Evolutionary conservation across 257 asterid genomes (phyloP).

Genomic region (Solanum rostratum): DNA sequence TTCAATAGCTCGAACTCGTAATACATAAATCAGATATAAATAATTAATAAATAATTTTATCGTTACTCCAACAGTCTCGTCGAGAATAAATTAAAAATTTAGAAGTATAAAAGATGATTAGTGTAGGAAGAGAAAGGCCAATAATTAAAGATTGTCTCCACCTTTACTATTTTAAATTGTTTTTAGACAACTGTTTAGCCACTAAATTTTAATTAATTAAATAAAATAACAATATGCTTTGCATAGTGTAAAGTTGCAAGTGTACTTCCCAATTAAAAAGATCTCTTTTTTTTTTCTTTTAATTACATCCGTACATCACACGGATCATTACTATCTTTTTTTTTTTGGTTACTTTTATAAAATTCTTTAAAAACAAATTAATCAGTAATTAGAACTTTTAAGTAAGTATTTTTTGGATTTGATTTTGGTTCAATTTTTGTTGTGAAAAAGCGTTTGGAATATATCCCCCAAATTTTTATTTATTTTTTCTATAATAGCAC

Average conservation of each 20-base stretch:
- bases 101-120: background rate
- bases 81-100: background rate
- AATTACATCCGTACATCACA: slow-evolving; percentile 22
- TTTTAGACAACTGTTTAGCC: slow-evolving; percentile 11
- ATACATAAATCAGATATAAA: background rate
- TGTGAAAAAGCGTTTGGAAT: background rate
- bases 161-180: background rate
- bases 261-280: background rate
- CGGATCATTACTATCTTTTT: background rate
- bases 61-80: background rate
- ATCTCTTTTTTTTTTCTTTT: background rate
- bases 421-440: background rate
- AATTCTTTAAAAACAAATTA: too few species aligned
- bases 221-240: slow-evolving; percentile 1
- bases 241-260: background rate
- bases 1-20: background rate
- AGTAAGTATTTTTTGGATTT: background rate
- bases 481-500: background rate
- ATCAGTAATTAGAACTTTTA: background rate
- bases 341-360: background rate
- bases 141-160: background rate
- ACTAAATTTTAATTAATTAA: slow-evolving; percentile 5
- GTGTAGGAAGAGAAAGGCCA: background rate
- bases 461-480: background rate
- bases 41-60: background rate